Evolutionary conservation across 306 rosid species (phyloP), one percentile per base, ranked within the genome.

Genomic region (Begonia masoniana): DNA sequence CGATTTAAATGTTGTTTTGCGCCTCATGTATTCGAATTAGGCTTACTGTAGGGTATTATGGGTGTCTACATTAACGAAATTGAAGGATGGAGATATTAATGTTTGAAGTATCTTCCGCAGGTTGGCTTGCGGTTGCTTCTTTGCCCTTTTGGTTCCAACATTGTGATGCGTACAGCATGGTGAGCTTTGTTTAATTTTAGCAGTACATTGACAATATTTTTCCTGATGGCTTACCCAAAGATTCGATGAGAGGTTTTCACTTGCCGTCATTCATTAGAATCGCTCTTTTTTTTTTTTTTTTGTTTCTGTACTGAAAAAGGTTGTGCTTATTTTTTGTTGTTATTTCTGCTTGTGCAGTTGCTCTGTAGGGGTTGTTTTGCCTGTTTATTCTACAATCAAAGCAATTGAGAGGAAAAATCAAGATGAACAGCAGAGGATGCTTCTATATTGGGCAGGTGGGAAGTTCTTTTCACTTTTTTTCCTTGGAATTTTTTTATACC

Each of bases 371-470:
- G 52, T 82, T 71, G 91, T 55, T 63, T 62, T 89, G 62, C 97
- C 97, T 36, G 91, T 89, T n/a, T 85, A 89, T 67, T 78, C 83
- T 48, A 89, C 95, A 24, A 82, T 80, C 70, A 85, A 81, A 81
- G 95, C 97, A 53, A 82, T 89, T 42, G 97, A 89, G 63, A 76
- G 63, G 60, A 80, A 74, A 57, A 82, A 85, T 71, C 72, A 75
- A 62, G 24, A 69, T 71, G 91, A 76, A 46, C 95, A 85, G 62
- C 78, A 81, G 21, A 68, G 71, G 68, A 80, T 88, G 76, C 97
- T 89, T 76, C 15, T 89, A 12, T 89, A 89, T 58, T 89, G 97
- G 95, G 95, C 97, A 63, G 95, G 97, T 85, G 51, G 7, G 41
- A 10, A 50, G 14, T 21, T 46, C 9, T 45, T 56, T 43, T 4